Evolutionary conservation across 208 protist species (phyloP), one percentile per base, ranked within the genome.

Genomic region (Angomonas deanei): DNA sequence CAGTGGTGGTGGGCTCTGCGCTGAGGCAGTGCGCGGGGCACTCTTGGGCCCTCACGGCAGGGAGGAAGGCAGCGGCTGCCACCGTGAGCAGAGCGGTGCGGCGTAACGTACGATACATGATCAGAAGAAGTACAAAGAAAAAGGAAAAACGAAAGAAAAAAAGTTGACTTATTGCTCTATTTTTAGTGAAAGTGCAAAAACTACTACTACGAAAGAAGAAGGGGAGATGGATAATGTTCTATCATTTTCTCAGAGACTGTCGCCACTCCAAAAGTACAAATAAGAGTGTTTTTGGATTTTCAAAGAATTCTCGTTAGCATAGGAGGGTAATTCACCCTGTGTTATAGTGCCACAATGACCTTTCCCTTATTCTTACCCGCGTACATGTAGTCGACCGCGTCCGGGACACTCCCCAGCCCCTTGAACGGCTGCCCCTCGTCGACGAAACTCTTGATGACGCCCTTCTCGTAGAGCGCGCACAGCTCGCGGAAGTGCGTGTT

Each of bases 381-480:
- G 66, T 86, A 91, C 80, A 96, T 79, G 69, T 78, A 78, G 39
- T 84, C 89, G 23, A 96, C 69, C 13, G 84, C 89, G 42, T 82
- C 82, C 47, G 72, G 74, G 34, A 96, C 72, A n/a, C 50, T 57
- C 55, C 84, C 84, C 26, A 96, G 61, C 10, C 89, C 86, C 33
- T 73, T 72, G 70, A 91, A 91, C 2, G 21, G 17, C 19, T 59
- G 72, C 10, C 79, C 68, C n/a, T 53, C 47, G 62, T 93, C 86
- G 26, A 92, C 53, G 50, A 64, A 76, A 65, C 76, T 80, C 36
- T 74, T 60, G 10, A 95, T 69, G 48, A 74, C 55, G 17, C 81
- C 81, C 17, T 73, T 59, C 32, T 85, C 70, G 38, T 69, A 64
- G 32, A 88, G 53, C 19, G 58, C 56, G 64, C 81, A 92, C 42